These are phyloP conservation scores for Mycothermus thermophilus DNA, from an alignment of 495 filamentous ascomycete species.

Conservation along the genomic window DNA sequence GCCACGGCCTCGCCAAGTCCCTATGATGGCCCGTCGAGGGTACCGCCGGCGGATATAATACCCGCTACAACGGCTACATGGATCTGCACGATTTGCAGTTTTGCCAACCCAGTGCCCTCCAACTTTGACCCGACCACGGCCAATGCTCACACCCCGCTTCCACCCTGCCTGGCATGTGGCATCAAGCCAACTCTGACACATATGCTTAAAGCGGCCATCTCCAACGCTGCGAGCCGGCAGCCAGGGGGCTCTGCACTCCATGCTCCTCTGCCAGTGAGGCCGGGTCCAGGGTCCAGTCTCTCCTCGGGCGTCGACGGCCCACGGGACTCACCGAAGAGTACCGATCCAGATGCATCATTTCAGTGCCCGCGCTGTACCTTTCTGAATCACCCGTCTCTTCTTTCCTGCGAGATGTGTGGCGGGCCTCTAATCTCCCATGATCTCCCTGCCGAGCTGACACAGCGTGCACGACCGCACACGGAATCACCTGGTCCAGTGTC, in stretches of 20 bases:
- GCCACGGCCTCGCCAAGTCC: slow-evolving; percentile 35
- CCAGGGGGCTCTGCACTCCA: slow-evolving; percentile 12
- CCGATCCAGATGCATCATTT: slow-evolving; percentile 32
- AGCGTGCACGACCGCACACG: slow-evolving; percentile 39
- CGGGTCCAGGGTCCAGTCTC: slow-evolving; percentile 9
- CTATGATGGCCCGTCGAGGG: slow-evolving; percentile 35
- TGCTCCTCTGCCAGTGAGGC: slow-evolving; percentile 17
- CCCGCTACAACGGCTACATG: slow-evolving; percentile 61
- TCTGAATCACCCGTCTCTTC: slow-evolving; percentile 75
- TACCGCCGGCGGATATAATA: slow-evolving; percentile 33
- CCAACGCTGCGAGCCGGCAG: slow-evolving; percentile 45
- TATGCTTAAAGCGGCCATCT: slow-evolving; percentile 72
- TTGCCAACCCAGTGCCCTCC: slow-evolving; percentile 87
- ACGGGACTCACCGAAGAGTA: slow-evolving; percentile 4
- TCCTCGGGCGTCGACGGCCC: slow-evolving; percentile 1
- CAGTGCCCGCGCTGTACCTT: slow-evolving; percentile 89
- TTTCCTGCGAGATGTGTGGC: slow-evolving; percentile 84
- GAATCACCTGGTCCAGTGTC: slow-evolving; percentile 48
- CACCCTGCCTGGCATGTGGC: slow-evolving; percentile 83
- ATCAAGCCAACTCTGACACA: slow-evolving; percentile 78
- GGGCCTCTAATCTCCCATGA: slow-evolving; percentile 53
- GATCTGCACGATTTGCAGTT: slow-evolving; percentile 94
- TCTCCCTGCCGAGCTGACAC: slow-evolving; percentile 27
- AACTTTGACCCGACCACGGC: slow-evolving; percentile 79
- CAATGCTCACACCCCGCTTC: slow-evolving; percentile 58